These are phyloP conservation scores for Pseudocercospora pini-densiflorae DNA, from an alignment of 2,329 filamentous ascomycete genomes.

Conservation along the genomic window DNA sequence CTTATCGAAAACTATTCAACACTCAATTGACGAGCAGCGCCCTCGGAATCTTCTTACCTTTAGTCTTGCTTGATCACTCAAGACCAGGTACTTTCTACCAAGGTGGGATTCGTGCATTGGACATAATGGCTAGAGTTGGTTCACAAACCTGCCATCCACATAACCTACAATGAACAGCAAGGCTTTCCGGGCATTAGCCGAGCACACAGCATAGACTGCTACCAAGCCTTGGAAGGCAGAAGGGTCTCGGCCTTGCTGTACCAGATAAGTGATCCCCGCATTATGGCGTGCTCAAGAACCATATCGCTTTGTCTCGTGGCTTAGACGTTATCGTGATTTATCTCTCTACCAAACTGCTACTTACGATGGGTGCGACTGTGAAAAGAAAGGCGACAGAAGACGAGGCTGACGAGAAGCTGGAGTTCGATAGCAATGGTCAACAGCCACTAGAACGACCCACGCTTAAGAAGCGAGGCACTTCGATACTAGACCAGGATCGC, in stretches of 20 bases:
- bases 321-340: neutral
- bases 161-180: neutral
- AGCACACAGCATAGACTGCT: neutral
- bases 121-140: neutral
- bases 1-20: neutral
- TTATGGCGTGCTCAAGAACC: neutral
- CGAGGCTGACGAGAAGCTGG: neutral
- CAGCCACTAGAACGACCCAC: neutral
- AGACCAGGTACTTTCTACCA: neutral
- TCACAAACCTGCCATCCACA: neutral
- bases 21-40: neutral
- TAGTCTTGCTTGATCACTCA: neutral
- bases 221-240: neutral
- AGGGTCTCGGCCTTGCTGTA: neutral
- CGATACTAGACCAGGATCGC: neutral
- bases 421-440: neutral
- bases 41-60: neutral
- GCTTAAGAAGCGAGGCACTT: neutral
- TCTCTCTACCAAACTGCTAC: neutral
- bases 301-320: neutral
- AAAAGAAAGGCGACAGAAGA: neutral
- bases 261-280: neutral
- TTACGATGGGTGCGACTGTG: neutral
- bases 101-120: neutral
- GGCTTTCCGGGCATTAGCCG: neutral